Conservation (phyloP, 495 filamentous ascomycete species). For the Daldinia bambusicola region DNA sequence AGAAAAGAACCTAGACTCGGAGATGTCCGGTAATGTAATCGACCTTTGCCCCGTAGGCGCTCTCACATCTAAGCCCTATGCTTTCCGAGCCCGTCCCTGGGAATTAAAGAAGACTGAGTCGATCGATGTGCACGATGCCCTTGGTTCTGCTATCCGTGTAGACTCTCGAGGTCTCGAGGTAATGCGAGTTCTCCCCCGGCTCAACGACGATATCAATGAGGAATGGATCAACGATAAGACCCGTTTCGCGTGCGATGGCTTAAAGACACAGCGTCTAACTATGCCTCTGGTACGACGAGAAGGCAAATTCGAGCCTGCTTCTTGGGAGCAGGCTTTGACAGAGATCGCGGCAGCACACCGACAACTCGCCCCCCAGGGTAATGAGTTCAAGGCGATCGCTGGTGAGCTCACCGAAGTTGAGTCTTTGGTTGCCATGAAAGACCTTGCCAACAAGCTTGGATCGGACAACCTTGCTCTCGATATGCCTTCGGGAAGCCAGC, state of each 20-base stretch:
- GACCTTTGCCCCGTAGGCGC: constrained; percentile 98
- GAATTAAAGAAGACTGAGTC: constrained; percentile 94
- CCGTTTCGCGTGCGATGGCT: constrained; percentile 95
- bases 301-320: constrained; percentile 86
- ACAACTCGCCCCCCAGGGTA: constrained; percentile 77
- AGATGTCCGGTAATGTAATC: constrained; percentile 96
- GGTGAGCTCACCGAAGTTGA: constrained; percentile 92
- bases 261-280: constrained; percentile 93
- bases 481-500: constrained; percentile 82
- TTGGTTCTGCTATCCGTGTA: constrained; percentile 93
- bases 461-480: constrained; percentile 96
- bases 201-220: constrained; percentile 98
- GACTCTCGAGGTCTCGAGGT: constrained; percentile 95
- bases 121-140: constrained; percentile 89
- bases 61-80: constrained; percentile 95
- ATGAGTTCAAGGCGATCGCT: constrained; percentile 96
- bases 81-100: constrained; percentile 96
- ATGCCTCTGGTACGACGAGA: constrained; percentile 89
- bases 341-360: constrained; percentile 83
- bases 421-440: constrained; percentile 94
- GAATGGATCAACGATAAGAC: constrained; percentile 99
- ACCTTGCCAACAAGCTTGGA: constrained; percentile 91
- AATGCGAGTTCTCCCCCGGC: constrained; percentile 89
- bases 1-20: constrained; percentile 88
- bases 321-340: constrained; percentile 92